Base-by-base conservation (phyloP, 2,329 filamentous ascomycete species). In the Ophiostoma sp. region DNA sequence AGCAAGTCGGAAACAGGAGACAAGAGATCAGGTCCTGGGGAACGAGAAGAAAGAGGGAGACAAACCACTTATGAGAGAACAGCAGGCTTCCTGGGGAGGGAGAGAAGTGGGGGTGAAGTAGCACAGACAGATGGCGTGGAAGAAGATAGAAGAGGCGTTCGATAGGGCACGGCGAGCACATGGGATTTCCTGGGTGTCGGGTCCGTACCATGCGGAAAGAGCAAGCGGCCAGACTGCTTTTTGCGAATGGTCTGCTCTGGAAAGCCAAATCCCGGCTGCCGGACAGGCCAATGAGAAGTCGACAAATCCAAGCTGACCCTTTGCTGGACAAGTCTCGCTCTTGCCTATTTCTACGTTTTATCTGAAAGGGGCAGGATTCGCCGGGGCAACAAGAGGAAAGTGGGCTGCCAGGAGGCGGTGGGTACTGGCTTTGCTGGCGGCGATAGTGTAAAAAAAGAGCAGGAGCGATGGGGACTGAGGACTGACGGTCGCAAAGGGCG, bases 201-300 rank as follows among this genome's bases (percentile, higher is more conserved):
- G 27, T 8, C 16, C 11, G 49, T 27, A 27, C 27, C 49, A 16
- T 47, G 44, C 47, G 14, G 49, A 42, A 55, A 38, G 16, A 52
- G 45, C 41, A 58, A 52, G 64, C 41, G 44, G 41, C 64, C 60
- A 60, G 40, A 52, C 64, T 47, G 27, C 16, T 18, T 52, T 64
- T 64, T 69, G 55, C 38, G 42, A 64, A 64, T 66, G 68, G 64
- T 27, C 63, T 68, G 64, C 67, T 47, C 45, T 41, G 40, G 38
- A 58, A 27, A 49, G 49, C 42, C 68, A 68, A 68, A 69, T 69
- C 66, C 68, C 68, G 68, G 66, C 40, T n/a, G 58, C 64, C 63
- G 36, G 14, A 45, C n/a, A 38, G 68, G 66, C 68, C 68, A 69
- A 69, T 69, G 40, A 40, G 66, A 64, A 55, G 45, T 55, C 27